Evolutionary conservation across 352 stramenopile species (phyloP), one percentile per base, ranked within the genome.

Genomic region (Phytophthora palmivora): DNA sequence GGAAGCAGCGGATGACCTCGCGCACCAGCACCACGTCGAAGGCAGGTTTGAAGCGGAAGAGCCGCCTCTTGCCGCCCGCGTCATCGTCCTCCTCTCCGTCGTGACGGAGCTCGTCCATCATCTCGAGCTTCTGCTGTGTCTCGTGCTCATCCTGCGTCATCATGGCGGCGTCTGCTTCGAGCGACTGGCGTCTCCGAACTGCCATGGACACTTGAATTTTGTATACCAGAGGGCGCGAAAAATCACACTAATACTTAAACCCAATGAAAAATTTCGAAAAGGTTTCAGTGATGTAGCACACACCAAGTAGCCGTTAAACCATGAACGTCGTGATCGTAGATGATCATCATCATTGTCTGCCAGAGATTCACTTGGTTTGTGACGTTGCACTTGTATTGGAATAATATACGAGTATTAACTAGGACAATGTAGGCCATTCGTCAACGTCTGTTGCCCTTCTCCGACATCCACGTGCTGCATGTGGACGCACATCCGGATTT

Each of bases 401-500:
- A 8, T 32, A 32, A 4, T 8, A 8, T 32, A 32, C 26, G 26
- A 8, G 4, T 9, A 32, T 32, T 32, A 36, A 54, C 26, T 53
- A 12, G 22, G 11, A 33, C 7, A 10, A 39, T 33, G 12, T 24
- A 95, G 77, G 84, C 88, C 28, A 92, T 97, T 30, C 82, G 89
- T 10, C 75, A 74, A 34, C 84, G 82, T 19, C 46, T 32, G 2
- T 65, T 97, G 49, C 84, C 89, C 1, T 94, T 95, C 63, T 43
- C 59, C 3, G 60, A 62, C 39, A 69, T 94, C 14, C 78, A 88
- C 16, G 70, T 96, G 44, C 52, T 97, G 19, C 89, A 97, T 47
- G 79, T 93, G 7, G 89, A 97, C 54, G 88, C 89, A 2, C 89
- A 97, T 44, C 87, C 89, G 1, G 89, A 97, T 50, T 70, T 97